phyloP scores from a whole-genome alignment of 2,329 filamentous ascomycete genomes.

The Curvularia verruculosa region DNA sequence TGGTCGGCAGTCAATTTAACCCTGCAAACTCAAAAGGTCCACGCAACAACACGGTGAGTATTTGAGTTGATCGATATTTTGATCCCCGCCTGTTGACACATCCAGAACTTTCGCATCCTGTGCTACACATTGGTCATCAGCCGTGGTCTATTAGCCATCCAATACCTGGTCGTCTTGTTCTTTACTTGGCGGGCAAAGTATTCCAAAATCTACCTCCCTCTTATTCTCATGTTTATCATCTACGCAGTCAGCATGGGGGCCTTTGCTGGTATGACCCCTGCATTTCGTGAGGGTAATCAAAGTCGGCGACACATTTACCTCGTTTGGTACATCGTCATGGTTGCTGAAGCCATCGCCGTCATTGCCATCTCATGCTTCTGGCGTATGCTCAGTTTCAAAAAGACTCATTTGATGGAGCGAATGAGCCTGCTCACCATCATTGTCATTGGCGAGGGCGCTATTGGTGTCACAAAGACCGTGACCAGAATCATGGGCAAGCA shows the following conservation, averaged over 20 bases:
- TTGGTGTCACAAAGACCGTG: constrained; percentile 64
- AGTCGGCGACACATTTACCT: constrained; percentile 35
- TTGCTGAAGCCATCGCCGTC: constrained; percentile 59
- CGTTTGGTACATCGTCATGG: constrained; percentile 53
- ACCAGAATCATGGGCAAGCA: constrained; percentile 46
- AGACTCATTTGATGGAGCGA: constrained; percentile 67
- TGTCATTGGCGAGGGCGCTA: constrained; percentile 70
- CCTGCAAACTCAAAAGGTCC: constrained; percentile 30
- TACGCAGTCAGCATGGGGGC: constrained; percentile 35
- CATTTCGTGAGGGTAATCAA: constrained; percentile 28
- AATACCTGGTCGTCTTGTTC: constrained; percentile 44
- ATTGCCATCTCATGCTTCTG: constrained; percentile 62
- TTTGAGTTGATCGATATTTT: accelerated
- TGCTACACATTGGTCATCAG: constrained; percentile 46
- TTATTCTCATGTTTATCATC: constrained; percentile 39
- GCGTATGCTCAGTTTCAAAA: constrained; percentile 64
- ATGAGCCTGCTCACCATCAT: constrained; percentile 69
- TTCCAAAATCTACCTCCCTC: constrained; percentile 43
- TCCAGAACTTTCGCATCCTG: constrained; percentile 44
- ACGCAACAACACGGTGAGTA: constrained; percentile 37
- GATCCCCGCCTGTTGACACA: constrained; percentile 8
- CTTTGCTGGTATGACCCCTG: constrained; percentile 45
- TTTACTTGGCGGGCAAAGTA: constrained; percentile 39
- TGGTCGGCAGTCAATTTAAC: constrained; percentile 47
- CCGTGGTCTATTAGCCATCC: constrained; percentile 39